phyloP scores from a whole-genome alignment of 495 filamentous ascomycete species.

The Neurospora cerealis region DNA sequence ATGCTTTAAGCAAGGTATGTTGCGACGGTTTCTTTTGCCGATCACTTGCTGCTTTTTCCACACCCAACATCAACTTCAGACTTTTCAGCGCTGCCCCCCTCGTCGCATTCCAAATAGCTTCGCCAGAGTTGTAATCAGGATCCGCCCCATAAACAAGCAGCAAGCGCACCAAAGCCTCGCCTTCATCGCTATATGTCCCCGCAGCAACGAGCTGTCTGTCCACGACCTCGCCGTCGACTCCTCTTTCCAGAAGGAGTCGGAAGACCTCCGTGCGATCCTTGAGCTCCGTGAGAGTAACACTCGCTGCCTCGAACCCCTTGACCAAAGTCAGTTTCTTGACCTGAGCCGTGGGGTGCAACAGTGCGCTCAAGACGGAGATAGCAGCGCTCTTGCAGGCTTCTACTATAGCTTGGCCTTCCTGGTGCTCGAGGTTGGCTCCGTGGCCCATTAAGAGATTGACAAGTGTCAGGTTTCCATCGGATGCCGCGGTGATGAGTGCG shows the following conservation, averaged over 20 bases:
- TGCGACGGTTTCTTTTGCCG: conserved; percentile 26
- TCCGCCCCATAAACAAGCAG: conserved; percentile 33
- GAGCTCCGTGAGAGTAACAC: conserved; percentile 27
- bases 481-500: conserved; percentile 30
- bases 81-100: conserved; percentile 31
- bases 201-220: conserved; percentile 35
- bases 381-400: conserved; percentile 32
- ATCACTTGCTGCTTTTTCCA: conserved; percentile 18
- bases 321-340: conserved; percentile 25
- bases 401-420: conserved; percentile 35
- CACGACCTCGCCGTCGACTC: conserved; percentile 31
- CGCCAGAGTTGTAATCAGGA: conserved; percentile 33
- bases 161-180: conserved; percentile 27
- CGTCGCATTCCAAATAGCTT: conserved; percentile 38
- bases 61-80: conserved; percentile 34
- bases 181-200: conserved; percentile 31
- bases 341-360: conserved; percentile 23
- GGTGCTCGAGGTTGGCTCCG: conserved; percentile 33
- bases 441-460: conserved; percentile 30
- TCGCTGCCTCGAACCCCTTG: conserved; percentile 35
- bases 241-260: conserved; percentile 27
- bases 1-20: conserved; percentile 27
- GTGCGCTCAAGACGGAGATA: conserved; percentile 28
- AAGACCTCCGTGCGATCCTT: conserved; percentile 30
- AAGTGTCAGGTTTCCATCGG: conserved; percentile 34